phyloP scores from a whole-genome alignment of 345 rosid genomes.

The Gossypium raimondii region DNA sequence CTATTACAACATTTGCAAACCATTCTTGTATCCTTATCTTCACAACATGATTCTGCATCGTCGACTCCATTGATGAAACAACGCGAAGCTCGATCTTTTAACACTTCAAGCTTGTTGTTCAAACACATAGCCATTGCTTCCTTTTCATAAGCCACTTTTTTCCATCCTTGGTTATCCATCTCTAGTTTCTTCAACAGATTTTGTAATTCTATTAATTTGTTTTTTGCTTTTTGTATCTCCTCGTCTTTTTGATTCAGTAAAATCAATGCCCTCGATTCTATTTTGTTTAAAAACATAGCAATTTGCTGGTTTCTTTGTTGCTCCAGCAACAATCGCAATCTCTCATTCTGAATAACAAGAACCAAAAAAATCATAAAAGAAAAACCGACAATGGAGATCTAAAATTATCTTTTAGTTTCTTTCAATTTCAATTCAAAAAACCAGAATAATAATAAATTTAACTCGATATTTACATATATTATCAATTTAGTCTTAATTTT shows the following conservation, averaged over 20 bases:
- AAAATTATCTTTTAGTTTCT: too few relatives aligned
- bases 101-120: slow-evolving; percentile 44
- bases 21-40: neutral
- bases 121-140: slow-evolving; percentile 53
- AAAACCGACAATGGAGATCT: too few relatives aligned
- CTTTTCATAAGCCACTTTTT: slow-evolving; percentile 49
- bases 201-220: slow-evolving; percentile 52
- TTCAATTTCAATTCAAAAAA: too few relatives aligned
- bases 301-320: slow-evolving; percentile 55
- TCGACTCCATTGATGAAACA: slow-evolving; percentile 38
- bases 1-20: slow-evolving; percentile 52
- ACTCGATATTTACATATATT: too few relatives aligned
- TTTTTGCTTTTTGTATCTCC: slow-evolving; percentile 47
- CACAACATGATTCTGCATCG: slow-evolving; percentile 56
- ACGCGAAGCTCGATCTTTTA: slow-evolving; percentile 28
- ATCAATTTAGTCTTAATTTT: too few relatives aligned
- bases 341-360: slow-evolving; percentile 24
- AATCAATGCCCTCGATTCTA: slow-evolving; percentile 36
- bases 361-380: too few relatives aligned
- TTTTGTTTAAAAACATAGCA: slow-evolving; percentile 29
- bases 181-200: slow-evolving; percentile 44
- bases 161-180: slow-evolving; percentile 59
- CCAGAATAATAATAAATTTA: too few relatives aligned
- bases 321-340: slow-evolving; percentile 40
- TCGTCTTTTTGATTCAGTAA: slow-evolving; percentile 54